Evolutionary conservation across 2,329 filamentous ascomycete genomes (phyloP), one percentile per base, ranked within the genome.

Genomic region (Aspergillus ochraceus): DNA sequence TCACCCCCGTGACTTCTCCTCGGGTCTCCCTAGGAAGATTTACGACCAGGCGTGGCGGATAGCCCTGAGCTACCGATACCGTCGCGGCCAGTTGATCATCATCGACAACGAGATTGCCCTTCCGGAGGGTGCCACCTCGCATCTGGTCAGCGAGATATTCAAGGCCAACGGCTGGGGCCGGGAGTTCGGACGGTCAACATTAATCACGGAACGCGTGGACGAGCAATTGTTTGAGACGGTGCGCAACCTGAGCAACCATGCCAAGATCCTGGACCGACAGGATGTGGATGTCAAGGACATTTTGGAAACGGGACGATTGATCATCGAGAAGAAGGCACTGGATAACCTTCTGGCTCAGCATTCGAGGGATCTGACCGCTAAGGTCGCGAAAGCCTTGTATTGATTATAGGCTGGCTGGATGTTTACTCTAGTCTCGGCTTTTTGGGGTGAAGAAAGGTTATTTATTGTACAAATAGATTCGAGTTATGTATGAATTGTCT

Each of bases 41-140:
- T 99, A 99, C 80, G 93, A 98, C 77, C 84, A 96, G 69, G 95
- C 95, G 10, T 98, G 92, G 91, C 87, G 95, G 73, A 98, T 90
- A 49, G 95, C 95, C 11, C 84, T 99, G 65, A 95, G 90, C 71
- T 96, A 97, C 81, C 88, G 95, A 61, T 98, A 95, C 79, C 84
- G 89, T 66, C 87, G 88, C 66, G 95, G 93, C 52, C 91, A 98
- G 80, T 80, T 99, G 70, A 81, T 97, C 65, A 86, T 99, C 47
- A 88, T 95, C 69, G 88, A 94, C 71, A 89, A 92, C 70, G 88
- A 92, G 64, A 85, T 97, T 63, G 77, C 84, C 60, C 80, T 87
- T 50, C 88, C 89, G 58, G 79, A 84, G 49, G 72, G 71, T 8
- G 68, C 75, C 8, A 76, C 73, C 19, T 80, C 85, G 45, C 82